Base-by-base conservation (phyloP, 2,329 filamentous ascomycete genomes). In the Colletotrichum euphorbiae region DNA sequence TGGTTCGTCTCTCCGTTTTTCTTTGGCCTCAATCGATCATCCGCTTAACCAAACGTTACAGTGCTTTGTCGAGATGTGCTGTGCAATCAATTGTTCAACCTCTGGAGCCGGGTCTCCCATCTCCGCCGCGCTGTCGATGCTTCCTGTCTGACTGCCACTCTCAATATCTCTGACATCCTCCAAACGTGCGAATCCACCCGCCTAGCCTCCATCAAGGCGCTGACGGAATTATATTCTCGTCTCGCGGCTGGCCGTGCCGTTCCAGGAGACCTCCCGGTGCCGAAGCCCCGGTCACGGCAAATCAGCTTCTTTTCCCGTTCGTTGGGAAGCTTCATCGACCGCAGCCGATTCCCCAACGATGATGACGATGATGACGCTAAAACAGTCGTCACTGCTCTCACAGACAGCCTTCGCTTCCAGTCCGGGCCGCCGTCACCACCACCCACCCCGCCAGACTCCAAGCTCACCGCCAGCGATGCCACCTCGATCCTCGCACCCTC, bases 221-320 rank as follows among this genome's bases (percentile, higher is more conserved):
- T 81, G 15, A 70, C 75, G 6, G 76, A 76, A n/a, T 76, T 77
- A 43, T 81, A 81, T 70, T 73, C 73, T 15, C 79, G 79, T 7
- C 62, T 79, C 9, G 77, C 77, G 5, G 67, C 72, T 12, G 72
- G 74, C 15, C 76, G 75, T 6, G 66, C 74, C 8, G 68, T 79
- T 2, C 78, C 79, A 13, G 72, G 69, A 48, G 71, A 72, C 12
- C 71, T 77, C 24, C 71, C 68, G 6, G 59, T 74, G 15, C 73
- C 74, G n/a, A 68, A 71, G 36, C 72, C 62, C 50, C 69, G 40
- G 36, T 58, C 62, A 19, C 73, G 67, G 33, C 71, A 71, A 45
- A 70, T 54, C 12, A 36, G 51, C 28, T 52, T 54, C 38, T 11
- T 24, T 3, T 58, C 45, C 7, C 60, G 21, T 17, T n/a, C 12